Evolutionary conservation across 176 grass and related monocot genomes (phyloP), one percentile per base, ranked within the genome.

Genomic region (Zizania latifolia): DNA sequence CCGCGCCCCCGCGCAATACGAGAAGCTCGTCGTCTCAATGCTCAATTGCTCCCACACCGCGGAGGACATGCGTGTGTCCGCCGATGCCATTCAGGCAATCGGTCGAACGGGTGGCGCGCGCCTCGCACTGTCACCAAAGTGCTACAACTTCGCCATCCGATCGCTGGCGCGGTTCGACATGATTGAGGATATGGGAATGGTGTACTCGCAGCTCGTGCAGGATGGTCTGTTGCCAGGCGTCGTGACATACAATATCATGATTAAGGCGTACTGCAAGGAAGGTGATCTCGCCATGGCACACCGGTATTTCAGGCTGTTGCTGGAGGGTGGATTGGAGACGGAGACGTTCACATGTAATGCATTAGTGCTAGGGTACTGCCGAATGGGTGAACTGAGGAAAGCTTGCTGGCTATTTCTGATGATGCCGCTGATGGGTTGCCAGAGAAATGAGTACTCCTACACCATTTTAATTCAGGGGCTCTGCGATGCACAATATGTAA

Each of bases 381-480:
- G 75, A 60, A 58, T 34, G 26, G 68, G 78, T 68, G 69, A 90
- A 40, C 29, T 90, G 60, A 80, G 80, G 68, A 81, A 65, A 38
- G 93, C 93, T 58, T 97, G 93, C 46, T 88, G 93, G 76, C 16
- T 97, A 13, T 76, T 97, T 34, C 22, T 93, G 28, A 89, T 97
- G 86, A 97, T 97, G 93, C 89, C 93, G 13, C 36, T 85, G 55
- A 70, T 81, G 53, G 89, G 89, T 74, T 88, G 78, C 70, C 17
- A 2, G 43, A 92, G 89, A 75, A 92, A 96, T 75, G 72, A 90
- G 58, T 92, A 87, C 74, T 92, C 93, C 31, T 92, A 90, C 35
- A 96, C 89, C 39, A 92, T 92, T 70, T 80, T 86, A 13, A 96
- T 96, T 37, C 89, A 88, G 50, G 89, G 86, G 1, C 84, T 92